Evolutionary conservation across 1,284 basidiomycete species (phyloP).

Genomic region (Ceratobasidium papillatum): DNA sequence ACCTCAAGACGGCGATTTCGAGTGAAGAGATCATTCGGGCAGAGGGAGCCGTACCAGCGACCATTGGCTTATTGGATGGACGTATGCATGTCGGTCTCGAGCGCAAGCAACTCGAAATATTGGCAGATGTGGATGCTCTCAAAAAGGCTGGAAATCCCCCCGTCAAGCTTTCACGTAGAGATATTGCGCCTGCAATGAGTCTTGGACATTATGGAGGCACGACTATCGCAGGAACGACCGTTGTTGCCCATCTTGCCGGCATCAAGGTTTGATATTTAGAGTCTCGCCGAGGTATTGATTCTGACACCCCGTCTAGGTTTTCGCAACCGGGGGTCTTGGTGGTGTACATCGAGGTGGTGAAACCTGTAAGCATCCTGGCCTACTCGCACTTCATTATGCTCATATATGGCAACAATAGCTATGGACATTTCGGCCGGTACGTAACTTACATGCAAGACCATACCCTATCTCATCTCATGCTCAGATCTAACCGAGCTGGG

Average conservation of each 20-base stretch:
- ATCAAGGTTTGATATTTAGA: constrained; percentile 63
- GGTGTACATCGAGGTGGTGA: constrained; percentile 96
- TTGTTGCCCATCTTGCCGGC: constrained; percentile 81
- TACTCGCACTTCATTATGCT: background rate
- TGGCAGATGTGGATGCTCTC: constrained; percentile 66
- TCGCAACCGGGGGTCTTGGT: constrained; percentile 83
- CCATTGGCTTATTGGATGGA: constrained; percentile 87
- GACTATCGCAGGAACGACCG: constrained; percentile 89
- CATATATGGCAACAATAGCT: constrained; percentile 60
- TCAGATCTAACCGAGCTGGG: constrained; percentile 80
- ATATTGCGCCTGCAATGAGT: constrained; percentile 82
- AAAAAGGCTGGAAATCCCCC: constrained; percentile 54
- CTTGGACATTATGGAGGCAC: constrained; percentile 82
- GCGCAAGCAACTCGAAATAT: constrained; percentile 68
- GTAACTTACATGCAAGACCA: background rate
- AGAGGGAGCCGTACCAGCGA: constrained; percentile 85
- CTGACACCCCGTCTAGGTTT: constrained; percentile 60
- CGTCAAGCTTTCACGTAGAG: constrained; percentile 87
- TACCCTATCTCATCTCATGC: background rate
- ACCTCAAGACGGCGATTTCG: constrained; percentile 75
- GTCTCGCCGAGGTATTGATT: background rate
- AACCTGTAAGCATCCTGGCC: constrained; percentile 63
- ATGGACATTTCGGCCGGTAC: constrained; percentile 87
- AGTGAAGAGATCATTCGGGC: constrained; percentile 83
- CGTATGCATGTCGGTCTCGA: constrained; percentile 87